Conservation (phyloP, 768 basidiomycete genomes). For the Amanita pallidorosea region DNA sequence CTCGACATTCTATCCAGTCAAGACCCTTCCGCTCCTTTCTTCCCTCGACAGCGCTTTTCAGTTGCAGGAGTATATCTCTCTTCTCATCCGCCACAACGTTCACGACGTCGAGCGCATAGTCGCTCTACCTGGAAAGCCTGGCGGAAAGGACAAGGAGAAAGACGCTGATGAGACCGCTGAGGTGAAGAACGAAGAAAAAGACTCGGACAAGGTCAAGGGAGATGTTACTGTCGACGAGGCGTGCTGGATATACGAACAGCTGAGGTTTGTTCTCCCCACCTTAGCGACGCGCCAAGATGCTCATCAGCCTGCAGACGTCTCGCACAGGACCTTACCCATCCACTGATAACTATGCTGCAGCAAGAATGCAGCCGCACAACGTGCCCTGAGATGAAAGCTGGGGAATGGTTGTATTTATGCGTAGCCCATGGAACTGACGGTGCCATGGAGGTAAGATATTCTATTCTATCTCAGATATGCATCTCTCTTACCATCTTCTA, state of each 20-base stretch:
- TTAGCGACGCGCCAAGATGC: not conserved
- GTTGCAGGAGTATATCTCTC: constrained; percentile 87
- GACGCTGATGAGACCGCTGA: constrained; percentile 14
- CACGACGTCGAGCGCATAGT: constrained; percentile 83
- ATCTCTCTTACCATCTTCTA: constrained; percentile 13
- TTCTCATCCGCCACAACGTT: constrained; percentile 76
- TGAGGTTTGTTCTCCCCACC: constrained; percentile 24
- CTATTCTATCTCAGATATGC: not conserved
- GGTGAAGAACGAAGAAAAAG: constrained; percentile 18
- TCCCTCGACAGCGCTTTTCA: constrained; percentile 88
- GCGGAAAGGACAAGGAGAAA: constrained; percentile 17
- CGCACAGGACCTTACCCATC: constrained; percentile 79
- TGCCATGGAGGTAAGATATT: constrained; percentile 61
- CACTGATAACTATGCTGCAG: constrained; percentile 75
- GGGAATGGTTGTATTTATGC: constrained; percentile 94
- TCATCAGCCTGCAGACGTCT: constrained; percentile 47
- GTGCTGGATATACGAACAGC: constrained; percentile 72
- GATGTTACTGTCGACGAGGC: constrained; percentile 65
- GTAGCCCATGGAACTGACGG: constrained; percentile 89
- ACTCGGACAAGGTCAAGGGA: constrained; percentile 23
- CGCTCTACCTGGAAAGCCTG: constrained; percentile 51
- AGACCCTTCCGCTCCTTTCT: constrained; percentile 55
- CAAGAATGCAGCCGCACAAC: constrained; percentile 77
- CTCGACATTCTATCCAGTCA: constrained; percentile 71
- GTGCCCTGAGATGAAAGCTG: constrained; percentile 99